Evolutionary conservation across 805 yeast species (phyloP), one percentile per base, ranked within the genome.

Genomic region (Candida ovalis): DNA sequence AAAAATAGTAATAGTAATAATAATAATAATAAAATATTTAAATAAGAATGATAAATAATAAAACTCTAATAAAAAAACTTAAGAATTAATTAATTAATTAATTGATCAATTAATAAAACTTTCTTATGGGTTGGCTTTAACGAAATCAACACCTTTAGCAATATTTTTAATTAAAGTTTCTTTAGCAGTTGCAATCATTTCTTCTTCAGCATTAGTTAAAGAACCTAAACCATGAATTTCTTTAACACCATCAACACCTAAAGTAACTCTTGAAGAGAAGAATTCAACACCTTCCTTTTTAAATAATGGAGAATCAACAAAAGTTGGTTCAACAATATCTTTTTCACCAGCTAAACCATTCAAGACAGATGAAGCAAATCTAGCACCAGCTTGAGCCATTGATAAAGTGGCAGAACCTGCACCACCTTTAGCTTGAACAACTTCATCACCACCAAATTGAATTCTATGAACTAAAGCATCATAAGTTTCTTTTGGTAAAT

Each of bases 211-310:
- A 58, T 72, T 74, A 49, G 86, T 75, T 64, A 89, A 70, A 57
- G 74, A 70, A 64, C 96, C 95, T 64, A 94, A 76, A 50, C 77
- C 75, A 77, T 88, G 96, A 67, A 90, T 75, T 70, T 81, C 77
- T 70, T 81, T 80, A 59, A 86, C 88, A 84, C 97, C 97, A 56
- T 86, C 80, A 66, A 84, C 86, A 60, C 98, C 98, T 66, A 92
- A 83, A 61, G 96, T 87, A 59, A 94, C 95, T 74, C 83, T 85
- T 59, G 97, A 86, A 47, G 98, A 90, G 79, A 94, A 94, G 87
- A 91, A 94, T 55, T 89, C 92, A 63, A 94, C 87, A 68, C 98
- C 98, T 77, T 91, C 96, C 48, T 68, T 64, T 72, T 85, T 82
- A 80, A 77, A 86, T 68, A 86, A 75, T 65, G 94, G 94, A 57